Conservation (phyloP, 148 eudicot species). For the Suaeda aralocaspica region DNA sequence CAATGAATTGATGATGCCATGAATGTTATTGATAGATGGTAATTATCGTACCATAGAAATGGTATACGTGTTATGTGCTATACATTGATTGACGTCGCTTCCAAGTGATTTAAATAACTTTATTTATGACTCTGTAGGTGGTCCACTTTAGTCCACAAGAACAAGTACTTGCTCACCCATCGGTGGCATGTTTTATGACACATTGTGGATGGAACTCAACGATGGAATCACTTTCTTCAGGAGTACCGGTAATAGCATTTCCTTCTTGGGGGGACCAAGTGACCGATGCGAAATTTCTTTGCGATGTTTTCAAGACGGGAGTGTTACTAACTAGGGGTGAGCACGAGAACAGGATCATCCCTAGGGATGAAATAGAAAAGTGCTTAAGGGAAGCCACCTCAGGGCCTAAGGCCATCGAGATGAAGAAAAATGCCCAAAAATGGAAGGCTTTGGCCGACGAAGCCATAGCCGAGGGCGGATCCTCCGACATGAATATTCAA, state of each 20-base stretch:
- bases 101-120: not conserved
- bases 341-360: constrained; percentile 41
- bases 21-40: no score
- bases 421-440: constrained; percentile 51
- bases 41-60: no score
- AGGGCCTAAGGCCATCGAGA: constrained; percentile 45
- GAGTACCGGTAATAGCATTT: constrained; percentile 74
- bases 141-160: constrained; percentile 72
- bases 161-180: constrained; percentile 57
- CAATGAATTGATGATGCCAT: no score
- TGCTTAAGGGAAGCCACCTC: constrained; percentile 46
- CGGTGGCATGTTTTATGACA: constrained; percentile 69
- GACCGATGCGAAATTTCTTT: constrained; percentile 68
- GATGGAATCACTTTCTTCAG: constrained; percentile 56
- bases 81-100: not conserved
- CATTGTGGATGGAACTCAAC: constrained; percentile 97
- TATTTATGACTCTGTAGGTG: constrained; percentile 13
- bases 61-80: not conserved
- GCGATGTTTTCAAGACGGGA: constrained; percentile 58
- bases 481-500: constrained; percentile 49
- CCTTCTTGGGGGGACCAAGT: constrained; percentile 92
- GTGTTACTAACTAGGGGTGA: constrained; percentile 57
- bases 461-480: constrained; percentile 61
- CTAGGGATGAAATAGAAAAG: constrained; percentile 50
- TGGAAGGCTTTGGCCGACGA: constrained; percentile 55